These are phyloP conservation scores for Nemania sp. DNA, from an alignment of 2,329 filamentous ascomycete species.

Conservation along the genomic window DNA sequence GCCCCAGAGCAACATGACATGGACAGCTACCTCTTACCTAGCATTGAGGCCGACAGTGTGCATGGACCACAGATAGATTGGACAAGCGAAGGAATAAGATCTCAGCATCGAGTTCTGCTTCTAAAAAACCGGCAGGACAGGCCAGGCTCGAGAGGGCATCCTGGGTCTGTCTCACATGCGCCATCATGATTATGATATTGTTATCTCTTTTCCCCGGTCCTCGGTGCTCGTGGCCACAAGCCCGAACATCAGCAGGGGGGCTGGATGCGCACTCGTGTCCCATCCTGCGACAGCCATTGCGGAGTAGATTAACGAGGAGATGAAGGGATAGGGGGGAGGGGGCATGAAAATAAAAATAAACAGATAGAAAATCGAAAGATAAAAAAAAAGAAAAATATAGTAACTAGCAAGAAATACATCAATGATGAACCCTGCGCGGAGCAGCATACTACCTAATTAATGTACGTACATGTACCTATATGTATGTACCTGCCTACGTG, in stretches of 20 bases:
- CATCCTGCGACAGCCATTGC: neutral
- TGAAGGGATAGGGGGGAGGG: constrained; percentile 6
- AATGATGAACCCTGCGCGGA: too few relatives aligned
- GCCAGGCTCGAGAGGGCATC: neutral
- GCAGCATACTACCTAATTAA: too few relatives aligned
- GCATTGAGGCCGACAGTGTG: neutral
- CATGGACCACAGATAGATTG: neutral
- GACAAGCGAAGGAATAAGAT: too few relatives aligned
- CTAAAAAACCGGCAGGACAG: neutral
- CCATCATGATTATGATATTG: neutral
- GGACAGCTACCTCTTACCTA: neutral
- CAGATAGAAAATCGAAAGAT: too few relatives aligned
- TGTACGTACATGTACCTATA: neutral
- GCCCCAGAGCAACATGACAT: neutral
- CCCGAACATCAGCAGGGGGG: neutral
- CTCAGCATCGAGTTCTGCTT: too few relatives aligned
- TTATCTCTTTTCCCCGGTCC: neutral
- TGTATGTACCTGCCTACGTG: neutral
- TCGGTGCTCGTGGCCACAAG: neutral
- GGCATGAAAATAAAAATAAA: neutral
- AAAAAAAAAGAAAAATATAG: too few relatives aligned
- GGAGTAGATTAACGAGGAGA: neutral
- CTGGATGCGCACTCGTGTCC: constrained; percentile 15
- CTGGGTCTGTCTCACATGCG: neutral
- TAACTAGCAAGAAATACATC: too few relatives aligned